These are phyloP conservation scores for Reticulascus tulasneorum DNA, from an alignment of 2,329 filamentous ascomycete genomes.

Conservation along the genomic window DNA sequence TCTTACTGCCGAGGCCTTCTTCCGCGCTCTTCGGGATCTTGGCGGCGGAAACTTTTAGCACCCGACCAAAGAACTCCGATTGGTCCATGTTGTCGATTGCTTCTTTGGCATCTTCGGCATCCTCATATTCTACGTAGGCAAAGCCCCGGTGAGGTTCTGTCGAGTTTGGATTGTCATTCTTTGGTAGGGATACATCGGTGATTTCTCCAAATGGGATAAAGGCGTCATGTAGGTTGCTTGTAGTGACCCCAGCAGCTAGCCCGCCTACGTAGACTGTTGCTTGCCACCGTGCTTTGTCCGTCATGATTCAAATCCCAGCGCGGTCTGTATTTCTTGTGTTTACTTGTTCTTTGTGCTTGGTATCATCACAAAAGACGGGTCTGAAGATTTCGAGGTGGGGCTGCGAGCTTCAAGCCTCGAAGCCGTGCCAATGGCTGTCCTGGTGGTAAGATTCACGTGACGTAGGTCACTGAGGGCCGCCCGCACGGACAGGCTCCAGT, in stretches of 20 bases:
- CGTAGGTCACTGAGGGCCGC: too few species aligned
- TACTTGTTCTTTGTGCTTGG: conserved; percentile 1
- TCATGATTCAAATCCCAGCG: conserved; percentile 50
- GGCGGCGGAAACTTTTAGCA: conserved; percentile 87
- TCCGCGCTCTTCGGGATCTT: conserved; percentile 87
- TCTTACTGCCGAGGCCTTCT: conserved; percentile 87
- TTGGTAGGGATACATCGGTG: conserved; percentile 83
- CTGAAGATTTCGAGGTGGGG: too few species aligned
- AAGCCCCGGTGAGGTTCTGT: conserved; percentile 84
- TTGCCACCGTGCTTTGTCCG: conserved; percentile 79
- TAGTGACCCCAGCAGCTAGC: conserved; percentile 73
- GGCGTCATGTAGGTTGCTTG: conserved; percentile 74
- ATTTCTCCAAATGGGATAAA: conserved; percentile 98
- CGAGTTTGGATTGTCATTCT: conserved; percentile 76
- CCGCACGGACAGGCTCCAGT: background rate
- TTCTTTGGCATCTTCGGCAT: conserved; percentile 80
- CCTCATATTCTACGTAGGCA: conserved; percentile 93
- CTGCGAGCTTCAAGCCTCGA: too few species aligned
- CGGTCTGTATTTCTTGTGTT: background rate
- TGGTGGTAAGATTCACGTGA: too few species aligned
- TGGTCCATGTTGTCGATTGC: conserved; percentile 99
- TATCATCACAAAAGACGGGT: too few species aligned
- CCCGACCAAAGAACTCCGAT: conserved; percentile 86
- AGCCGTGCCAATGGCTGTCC: too few species aligned
- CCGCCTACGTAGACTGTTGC: conserved; percentile 91